Percentiles rank a stretch among this genome's conserved stretches.
These are phyloP conservation scores for Pseudocercospora crystallina DNA, from an alignment of 2,329 filamentous ascomycete genomes.

Conservation along the genomic window DNA sequence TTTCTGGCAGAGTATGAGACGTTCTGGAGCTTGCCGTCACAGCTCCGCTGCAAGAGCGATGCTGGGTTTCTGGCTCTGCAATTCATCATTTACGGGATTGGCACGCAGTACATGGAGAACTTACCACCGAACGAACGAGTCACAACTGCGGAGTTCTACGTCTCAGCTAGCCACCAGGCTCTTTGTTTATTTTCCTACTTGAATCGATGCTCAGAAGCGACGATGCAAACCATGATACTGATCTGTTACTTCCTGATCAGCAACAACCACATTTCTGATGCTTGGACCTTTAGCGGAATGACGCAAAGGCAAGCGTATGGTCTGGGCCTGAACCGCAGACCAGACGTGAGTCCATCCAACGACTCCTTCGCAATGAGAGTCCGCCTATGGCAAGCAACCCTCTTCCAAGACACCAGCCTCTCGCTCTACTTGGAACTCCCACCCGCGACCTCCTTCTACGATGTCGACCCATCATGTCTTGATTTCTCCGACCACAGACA, in stretches of 20 bases:
- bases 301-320: slow-evolving; percentile 75
- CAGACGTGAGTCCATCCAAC: slow-evolving; percentile 67
- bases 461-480: neutral
- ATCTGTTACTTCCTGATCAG: slow-evolving; percentile 81
- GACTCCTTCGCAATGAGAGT: slow-evolving; percentile 71
- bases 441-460: neutral
- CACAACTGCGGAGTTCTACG: slow-evolving; percentile 3
- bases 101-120: slow-evolving; percentile 1
- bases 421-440: slow-evolving; percentile 66
- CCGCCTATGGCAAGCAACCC: slow-evolving; percentile 77
- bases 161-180: slow-evolving; percentile 3
- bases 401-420: slow-evolving; percentile 77
- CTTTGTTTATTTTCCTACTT: slow-evolving; percentile 8
- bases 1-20: slow-evolving; percentile 3
- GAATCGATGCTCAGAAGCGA: slow-evolving; percentile 32
- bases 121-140: slow-evolving; percentile 21
- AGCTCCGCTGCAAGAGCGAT: neutral
- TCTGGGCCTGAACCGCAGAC: slow-evolving; percentile 76
- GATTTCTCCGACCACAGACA: neutral
- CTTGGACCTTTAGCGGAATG: slow-evolving; percentile 77
- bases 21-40: slow-evolving; percentile 2
- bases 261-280: slow-evolving; percentile 78
- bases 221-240: slow-evolving; percentile 75
- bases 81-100: slow-evolving; percentile 1
- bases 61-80: slow-evolving; percentile 1